These are phyloP conservation scores for Hanseniaspora gamundiae DNA, from an alignment of 1,139 yeast species.

Conservation along the genomic window DNA sequence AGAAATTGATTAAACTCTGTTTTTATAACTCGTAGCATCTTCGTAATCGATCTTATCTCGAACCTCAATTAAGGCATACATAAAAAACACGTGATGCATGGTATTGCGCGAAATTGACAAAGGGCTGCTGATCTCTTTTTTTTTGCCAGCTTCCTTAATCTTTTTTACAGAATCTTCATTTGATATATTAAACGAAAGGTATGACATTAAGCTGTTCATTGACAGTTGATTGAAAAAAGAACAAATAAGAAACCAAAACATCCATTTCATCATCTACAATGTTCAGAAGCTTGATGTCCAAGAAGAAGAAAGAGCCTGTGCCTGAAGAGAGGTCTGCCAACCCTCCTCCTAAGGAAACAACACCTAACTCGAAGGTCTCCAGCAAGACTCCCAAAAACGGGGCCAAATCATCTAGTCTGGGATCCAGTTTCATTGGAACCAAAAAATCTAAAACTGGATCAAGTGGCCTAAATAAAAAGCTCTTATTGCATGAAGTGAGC, in stretches of 20 bases:
- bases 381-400: not conserved
- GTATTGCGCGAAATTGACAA: too few species aligned
- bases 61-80: not conserved
- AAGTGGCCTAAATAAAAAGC: slow-evolving; percentile 1
- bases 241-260: too few species aligned
- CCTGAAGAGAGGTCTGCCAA: not conserved
- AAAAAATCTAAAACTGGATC: not conserved
- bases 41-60: not conserved
- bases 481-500: slow-evolving; percentile 20
- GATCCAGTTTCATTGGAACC: too few species aligned
- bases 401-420: not conserved
- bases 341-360: not conserved
- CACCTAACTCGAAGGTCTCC: not conserved
- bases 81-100: not conserved
- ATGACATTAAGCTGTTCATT: too few species aligned
- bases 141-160: too few species aligned
- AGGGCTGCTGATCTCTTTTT: too few species aligned
- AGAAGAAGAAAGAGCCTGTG: not conserved
- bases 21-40: too few species aligned
- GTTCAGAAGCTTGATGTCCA: not conserved
- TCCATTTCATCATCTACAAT: too few species aligned
- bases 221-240: too few species aligned
- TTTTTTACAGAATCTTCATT: too few species aligned
- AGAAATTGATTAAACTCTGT: too few species aligned
- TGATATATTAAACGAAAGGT: too few species aligned